These are phyloP conservation scores for Rhododendron simsii DNA, from an alignment of 148 eudicot genomes.

Conservation along the genomic window DNA sequence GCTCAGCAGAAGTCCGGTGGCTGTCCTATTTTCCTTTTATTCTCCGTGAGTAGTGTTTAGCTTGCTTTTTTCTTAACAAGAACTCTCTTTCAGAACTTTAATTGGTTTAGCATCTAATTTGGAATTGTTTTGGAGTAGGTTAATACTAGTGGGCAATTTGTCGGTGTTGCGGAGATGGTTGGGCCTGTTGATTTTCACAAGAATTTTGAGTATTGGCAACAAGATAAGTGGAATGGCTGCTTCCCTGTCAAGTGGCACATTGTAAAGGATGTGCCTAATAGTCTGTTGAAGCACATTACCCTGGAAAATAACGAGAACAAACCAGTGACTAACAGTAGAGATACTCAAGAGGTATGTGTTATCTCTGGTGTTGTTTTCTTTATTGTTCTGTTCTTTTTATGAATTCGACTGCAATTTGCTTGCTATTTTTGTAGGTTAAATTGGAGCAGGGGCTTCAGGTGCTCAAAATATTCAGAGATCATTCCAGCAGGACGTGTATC, in stretches of 20 bases:
- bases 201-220: conserved; percentile 81
- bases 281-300: conserved; percentile 61
- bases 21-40: conserved; percentile 64
- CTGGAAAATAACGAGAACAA: conserved; percentile 83
- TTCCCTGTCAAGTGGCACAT: conserved; percentile 91
- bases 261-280: conserved; percentile 80
- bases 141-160: conserved; percentile 81
- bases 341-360: conserved; percentile 72
- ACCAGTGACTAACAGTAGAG: conserved; percentile 80
- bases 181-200: conserved; percentile 74
- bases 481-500: conserved; percentile 52
- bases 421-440: conserved; percentile 42
- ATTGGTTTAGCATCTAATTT: not conserved
- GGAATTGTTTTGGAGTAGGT: conserved; percentile 32
- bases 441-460: conserved; percentile 68
- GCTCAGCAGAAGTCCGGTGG: conserved; percentile 51
- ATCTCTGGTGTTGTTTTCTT: not conserved
- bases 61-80: not conserved
- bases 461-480: conserved; percentile 59
- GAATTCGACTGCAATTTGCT: not conserved
- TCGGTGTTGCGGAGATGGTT: conserved; percentile 80
- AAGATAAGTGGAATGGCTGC: conserved; percentile 79
- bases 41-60: conserved; percentile 53
- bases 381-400: not conserved
- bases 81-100: not conserved